These are phyloP conservation scores for Millerozyma miso DNA, from an alignment of 805 yeast genomes.

Conservation along the genomic window DNA sequence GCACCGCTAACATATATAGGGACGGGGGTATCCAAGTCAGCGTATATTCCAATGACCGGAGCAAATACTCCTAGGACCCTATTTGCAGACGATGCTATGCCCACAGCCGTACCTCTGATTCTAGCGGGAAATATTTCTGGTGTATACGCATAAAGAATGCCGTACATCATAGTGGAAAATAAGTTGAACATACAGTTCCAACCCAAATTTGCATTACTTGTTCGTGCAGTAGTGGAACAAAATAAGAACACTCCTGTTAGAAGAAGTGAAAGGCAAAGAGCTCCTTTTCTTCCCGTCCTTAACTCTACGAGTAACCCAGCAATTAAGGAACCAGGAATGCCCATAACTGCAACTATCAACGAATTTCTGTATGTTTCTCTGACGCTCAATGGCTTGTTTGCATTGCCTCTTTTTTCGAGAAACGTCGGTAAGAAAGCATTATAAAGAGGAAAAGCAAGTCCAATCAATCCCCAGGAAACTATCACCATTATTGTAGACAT, in stretches of 20 bases:
- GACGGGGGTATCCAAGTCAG: conserved; percentile 50
- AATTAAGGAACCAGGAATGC: conserved; percentile 30
- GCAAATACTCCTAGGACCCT: conserved; percentile 54
- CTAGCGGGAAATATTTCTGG: conserved; percentile 57
- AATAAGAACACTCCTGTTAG: conserved; percentile 55
- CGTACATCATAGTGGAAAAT: conserved; percentile 53
- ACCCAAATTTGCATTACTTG: conserved; percentile 40
- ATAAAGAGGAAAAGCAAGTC: conserved; percentile 55
- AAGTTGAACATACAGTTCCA: conserved; percentile 47
- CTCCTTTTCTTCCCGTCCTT: conserved; percentile 53
- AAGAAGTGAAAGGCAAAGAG: conserved; percentile 48
- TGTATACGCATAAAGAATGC: conserved; percentile 60
- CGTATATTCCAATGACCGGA: conserved; percentile 53
- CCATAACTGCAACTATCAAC: conserved; percentile 27
- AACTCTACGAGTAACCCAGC: conserved; percentile 31
- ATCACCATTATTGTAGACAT: conserved; percentile 39
- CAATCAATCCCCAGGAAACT: conserved; percentile 53
- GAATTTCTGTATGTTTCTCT: conserved; percentile 29
- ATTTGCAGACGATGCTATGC: conserved; percentile 52
- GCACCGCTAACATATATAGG: conserved; percentile 64
- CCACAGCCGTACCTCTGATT: conserved; percentile 54
- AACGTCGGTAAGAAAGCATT: conserved; percentile 52
- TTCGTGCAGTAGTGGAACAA: conserved; percentile 59
- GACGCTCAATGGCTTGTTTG: conserved; percentile 24
- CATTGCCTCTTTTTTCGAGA: conserved; percentile 39